A percentile compares a stretch with the other conserved stretches of the same genome.
Evolutionary conservation across 805 yeast genomes (phyloP).

Genomic region (Nakazawaea holstii): DNA sequence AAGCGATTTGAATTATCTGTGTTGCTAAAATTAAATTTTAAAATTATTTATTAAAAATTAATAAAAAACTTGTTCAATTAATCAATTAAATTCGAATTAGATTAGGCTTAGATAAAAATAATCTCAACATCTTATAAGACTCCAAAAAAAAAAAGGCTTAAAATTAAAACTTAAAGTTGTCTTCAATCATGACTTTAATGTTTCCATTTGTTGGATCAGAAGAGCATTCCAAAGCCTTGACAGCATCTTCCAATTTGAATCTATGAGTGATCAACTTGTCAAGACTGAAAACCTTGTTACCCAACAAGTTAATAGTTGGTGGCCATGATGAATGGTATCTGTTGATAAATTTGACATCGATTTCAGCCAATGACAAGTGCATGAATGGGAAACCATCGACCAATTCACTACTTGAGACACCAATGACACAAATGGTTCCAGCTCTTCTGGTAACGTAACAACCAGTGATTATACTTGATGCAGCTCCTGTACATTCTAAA

Average conservation of each 20-base stretch:
- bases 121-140: neutral
- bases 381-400: slow-evolving; percentile 47
- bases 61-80: no score
- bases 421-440: slow-evolving; percentile 42
- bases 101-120: neutral
- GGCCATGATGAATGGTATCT: slow-evolving; percentile 57
- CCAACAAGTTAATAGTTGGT: slow-evolving; percentile 42
- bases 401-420: slow-evolving; percentile 40
- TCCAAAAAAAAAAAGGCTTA: neutral
- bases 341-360: slow-evolving; percentile 45
- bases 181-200: slow-evolving; percentile 42
- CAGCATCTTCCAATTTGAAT: slow-evolving; percentile 41
- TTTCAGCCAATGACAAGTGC: slow-evolving; percentile 48
- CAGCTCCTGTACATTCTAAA: slow-evolving; percentile 53
- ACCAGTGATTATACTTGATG: slow-evolving; percentile 39
- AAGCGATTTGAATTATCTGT: neutral
- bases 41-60: neutral
- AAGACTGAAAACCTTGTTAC: slow-evolving; percentile 37
- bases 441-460: slow-evolving; percentile 41
- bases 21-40: neutral
- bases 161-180: slow-evolving; percentile 15
- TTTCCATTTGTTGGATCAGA: slow-evolving; percentile 37
- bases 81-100: neutral
- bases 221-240: slow-evolving; percentile 35
- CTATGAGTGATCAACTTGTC: slow-evolving; percentile 44